Evolutionary conservation across 108 stramenopile genomes (phyloP), one percentile per base, ranked within the genome.

Genomic region (Craspedostauros australis): DNA sequence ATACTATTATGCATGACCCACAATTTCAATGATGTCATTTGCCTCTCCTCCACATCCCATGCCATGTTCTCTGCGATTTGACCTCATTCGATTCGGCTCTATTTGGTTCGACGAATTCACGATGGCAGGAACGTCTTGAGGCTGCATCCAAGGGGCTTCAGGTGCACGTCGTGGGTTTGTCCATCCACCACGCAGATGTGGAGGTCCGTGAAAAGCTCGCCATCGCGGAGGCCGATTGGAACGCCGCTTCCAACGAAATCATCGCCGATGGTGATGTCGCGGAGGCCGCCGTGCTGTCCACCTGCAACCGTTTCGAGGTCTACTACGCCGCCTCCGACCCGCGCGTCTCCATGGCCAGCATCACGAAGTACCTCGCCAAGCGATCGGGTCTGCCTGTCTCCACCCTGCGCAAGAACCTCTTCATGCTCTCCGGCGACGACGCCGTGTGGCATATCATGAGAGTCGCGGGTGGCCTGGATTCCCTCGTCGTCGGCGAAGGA

Each of bases 221-320:
- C 39, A 79, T 99, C 39, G 83, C 96, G 22, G 96, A 99, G 77
- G 62, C 76, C 16, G 72, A 93, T 24, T 99, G 98, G 98, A 95
- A 97, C 59, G 54, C 51, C 0, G 95, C 90, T 19, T 86, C 95
- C 3, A 70, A 70, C 39, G 57, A 88, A 20, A 83, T 96, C 44
- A 84, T 68, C 55, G 77, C 80, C 18, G 58, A 48, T 18, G 84
- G 81, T n/a, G 77, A 66, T 58, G 86, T 99, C 20, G 66, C 66
- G 19, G 98, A 99, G 64, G 96, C 96, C 5, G 95, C 95, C 15
- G 88, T 97, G 16, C 76, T 99, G 32, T 88, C 84, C 39, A 99
- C 98, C 2, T 99, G 98, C 67, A 99, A 99, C 48, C 84, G 98
- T n/a, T 99, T 99, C 62, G 98, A 99, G 53, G 88, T 97, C 6